Conservation (phyloP, 345 rosid genomes). For the Citrus reticulata region DNA sequence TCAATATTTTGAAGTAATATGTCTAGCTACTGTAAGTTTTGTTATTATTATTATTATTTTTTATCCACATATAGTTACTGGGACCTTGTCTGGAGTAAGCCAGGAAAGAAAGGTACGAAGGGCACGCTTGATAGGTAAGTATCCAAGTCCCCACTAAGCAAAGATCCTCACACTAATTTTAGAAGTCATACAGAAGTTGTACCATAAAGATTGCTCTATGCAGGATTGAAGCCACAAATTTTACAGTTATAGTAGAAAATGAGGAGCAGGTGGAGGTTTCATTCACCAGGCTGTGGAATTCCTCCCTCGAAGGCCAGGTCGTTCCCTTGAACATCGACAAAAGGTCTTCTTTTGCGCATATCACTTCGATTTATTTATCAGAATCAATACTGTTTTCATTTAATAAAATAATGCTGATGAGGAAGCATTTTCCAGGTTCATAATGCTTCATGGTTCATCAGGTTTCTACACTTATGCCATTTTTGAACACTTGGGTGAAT, state of each 20-base stretch:
- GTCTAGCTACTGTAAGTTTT: background rate
- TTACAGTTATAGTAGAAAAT: slow-evolving; percentile 43
- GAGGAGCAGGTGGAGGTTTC: slow-evolving; percentile 58
- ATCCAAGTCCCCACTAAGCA: background rate
- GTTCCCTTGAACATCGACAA: slow-evolving; percentile 66
- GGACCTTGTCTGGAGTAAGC: slow-evolving; percentile 69
- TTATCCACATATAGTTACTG: slow-evolving; percentile 47
- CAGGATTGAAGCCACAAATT: slow-evolving; percentile 39
- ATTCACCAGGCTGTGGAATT: slow-evolving; percentile 53
- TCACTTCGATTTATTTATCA: background rate
- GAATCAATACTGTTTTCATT: background rate
- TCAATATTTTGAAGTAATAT: background rate
- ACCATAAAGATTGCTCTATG: background rate
- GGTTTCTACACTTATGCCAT: slow-evolving; percentile 85
- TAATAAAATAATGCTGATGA: background rate
- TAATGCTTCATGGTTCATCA: slow-evolving; percentile 65
- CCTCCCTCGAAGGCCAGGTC: slow-evolving; percentile 37
- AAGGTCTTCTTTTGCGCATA: slow-evolving; percentile 26
- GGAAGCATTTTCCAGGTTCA: slow-evolving; percentile 43
- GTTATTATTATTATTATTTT: too few species aligned
- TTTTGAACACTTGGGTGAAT: slow-evolving; percentile 63
- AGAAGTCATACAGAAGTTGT: background rate
- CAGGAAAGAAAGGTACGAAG: slow-evolving; percentile 39
- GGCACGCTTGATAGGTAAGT: slow-evolving; percentile 50
- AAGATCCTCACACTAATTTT: background rate